phyloP scores from a whole-genome alignment of 23 red algal species.

The Chondrus crispus region DNA sequence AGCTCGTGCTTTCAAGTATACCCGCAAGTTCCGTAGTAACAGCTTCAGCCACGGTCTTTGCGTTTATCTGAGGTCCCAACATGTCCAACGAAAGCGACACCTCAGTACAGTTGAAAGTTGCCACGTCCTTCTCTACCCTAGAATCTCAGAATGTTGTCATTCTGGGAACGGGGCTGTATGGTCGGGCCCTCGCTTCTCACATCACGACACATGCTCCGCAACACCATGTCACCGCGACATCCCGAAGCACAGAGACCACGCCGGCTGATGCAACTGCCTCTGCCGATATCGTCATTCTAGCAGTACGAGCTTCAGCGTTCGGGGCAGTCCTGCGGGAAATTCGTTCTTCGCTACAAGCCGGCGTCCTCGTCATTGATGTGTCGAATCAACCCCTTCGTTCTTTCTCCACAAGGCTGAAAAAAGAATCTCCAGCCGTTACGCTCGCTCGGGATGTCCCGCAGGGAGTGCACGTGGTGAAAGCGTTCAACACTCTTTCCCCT shows the following conservation, averaged over 20 bases:
- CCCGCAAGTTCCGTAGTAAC: too few species aligned
- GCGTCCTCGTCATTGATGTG: slow-evolving; percentile 47
- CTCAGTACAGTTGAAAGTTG: too few species aligned
- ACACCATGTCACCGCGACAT: not conserved
- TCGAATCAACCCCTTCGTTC: slow-evolving; percentile 3
- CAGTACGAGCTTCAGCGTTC: slow-evolving; percentile 18
- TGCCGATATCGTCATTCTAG: slow-evolving; percentile 53
- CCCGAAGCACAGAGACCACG: not conserved
- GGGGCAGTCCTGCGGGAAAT: not conserved
- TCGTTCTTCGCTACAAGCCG: not conserved
- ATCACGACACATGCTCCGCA: not conserved
- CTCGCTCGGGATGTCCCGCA: slow-evolving; percentile 1
- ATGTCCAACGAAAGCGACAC: too few species aligned
- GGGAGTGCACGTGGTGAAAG: slow-evolving; percentile 45
- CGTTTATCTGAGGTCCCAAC: too few species aligned
- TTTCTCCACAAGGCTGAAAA: not conserved
- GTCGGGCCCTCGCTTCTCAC: not conserved
- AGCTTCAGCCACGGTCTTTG: too few species aligned
- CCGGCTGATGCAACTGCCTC: not conserved
- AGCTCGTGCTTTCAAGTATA: too few species aligned
- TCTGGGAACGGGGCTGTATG: not conserved
- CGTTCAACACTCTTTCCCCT: slow-evolving; percentile 70
- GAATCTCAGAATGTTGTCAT: not conserved
- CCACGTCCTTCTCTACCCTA: too few species aligned
- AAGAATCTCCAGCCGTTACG: not conserved